Conservation (phyloP, 106 monocot species). For the Dendrobium huoshanense region DNA sequence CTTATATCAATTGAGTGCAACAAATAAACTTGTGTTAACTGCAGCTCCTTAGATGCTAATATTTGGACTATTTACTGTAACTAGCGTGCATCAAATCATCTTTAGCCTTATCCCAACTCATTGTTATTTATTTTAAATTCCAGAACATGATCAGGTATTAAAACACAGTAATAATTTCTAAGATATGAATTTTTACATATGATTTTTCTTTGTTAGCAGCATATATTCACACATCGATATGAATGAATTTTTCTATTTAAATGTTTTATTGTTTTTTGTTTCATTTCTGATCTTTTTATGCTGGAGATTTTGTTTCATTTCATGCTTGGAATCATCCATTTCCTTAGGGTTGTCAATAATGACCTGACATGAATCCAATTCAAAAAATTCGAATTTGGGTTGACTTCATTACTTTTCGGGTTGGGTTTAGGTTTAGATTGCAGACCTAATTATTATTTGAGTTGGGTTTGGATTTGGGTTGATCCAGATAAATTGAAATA, state of each 20-base stretch:
- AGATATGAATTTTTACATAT: background rate
- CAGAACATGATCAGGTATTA: background rate
- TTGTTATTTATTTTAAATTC: background rate
- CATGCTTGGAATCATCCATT: no score
- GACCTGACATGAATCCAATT: no score
- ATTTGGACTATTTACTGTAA: background rate
- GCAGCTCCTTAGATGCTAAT: background rate
- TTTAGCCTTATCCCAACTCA: background rate
- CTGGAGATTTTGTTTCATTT: no score
- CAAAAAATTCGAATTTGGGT: no score
- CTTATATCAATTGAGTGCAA: background rate
- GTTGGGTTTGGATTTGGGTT: no score
- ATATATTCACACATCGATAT: background rate
- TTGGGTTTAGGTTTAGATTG: no score
- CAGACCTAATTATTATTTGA: no score
- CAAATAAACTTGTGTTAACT: background rate
- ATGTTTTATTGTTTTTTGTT: background rate
- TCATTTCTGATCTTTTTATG: background rate
- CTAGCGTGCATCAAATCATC: background rate
- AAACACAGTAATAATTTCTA: background rate
- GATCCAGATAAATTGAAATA: no score
- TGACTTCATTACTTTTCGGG: no score
- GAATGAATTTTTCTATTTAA: background rate
- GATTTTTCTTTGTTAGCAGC: background rate
- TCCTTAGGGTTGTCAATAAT: no score